Evolutionary conservation across 176 grass and related monocot genomes (phyloP).

Genomic region (Zoysia pacifica): DNA sequence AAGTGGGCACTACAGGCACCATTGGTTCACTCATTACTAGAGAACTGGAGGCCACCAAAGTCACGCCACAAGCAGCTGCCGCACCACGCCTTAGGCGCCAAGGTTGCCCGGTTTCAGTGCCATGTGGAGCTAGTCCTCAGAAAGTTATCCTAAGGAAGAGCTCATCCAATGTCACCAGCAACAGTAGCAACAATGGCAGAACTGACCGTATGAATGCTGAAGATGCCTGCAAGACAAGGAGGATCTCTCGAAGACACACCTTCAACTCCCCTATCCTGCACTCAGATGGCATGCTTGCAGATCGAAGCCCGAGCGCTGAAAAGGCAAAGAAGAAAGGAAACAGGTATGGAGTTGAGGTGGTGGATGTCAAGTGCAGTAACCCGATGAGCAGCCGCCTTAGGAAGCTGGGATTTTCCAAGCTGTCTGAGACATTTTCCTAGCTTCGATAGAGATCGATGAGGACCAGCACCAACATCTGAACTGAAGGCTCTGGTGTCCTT

Average conservation of each 20-base stretch:
- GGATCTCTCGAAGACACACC: slow-evolving; percentile 43
- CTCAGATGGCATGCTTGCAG: slow-evolving; percentile 38
- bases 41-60: slow-evolving; percentile 68
- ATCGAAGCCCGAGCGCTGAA: slow-evolving; percentile 21
- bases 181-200: slow-evolving; percentile 33
- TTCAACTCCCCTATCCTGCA: slow-evolving; percentile 55
- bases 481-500: slow-evolving; percentile 25
- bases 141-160: slow-evolving; percentile 54
- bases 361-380: slow-evolving; percentile 80
- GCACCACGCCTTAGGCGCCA: slow-evolving; percentile 52
- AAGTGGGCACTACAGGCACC: slow-evolving; percentile 81
- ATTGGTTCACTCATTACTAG: slow-evolving; percentile 82
- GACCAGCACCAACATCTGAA: slow-evolving; percentile 24
- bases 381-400: slow-evolving; percentile 89
- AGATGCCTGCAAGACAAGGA: slow-evolving; percentile 52
- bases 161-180: slow-evolving; percentile 34
- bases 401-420: slow-evolving; percentile 98
- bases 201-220: slow-evolving; percentile 29
- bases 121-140: slow-evolving; percentile 65
- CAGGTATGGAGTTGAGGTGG: slow-evolving; percentile 65
- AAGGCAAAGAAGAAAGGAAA: slow-evolving; percentile 71
- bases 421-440: slow-evolving; percentile 91
- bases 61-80: slow-evolving; percentile 36
- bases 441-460: not conserved
- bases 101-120: slow-evolving; percentile 60